Conservation (phyloP, 441 rosid species). For the Syzygium syzygioides region DNA sequence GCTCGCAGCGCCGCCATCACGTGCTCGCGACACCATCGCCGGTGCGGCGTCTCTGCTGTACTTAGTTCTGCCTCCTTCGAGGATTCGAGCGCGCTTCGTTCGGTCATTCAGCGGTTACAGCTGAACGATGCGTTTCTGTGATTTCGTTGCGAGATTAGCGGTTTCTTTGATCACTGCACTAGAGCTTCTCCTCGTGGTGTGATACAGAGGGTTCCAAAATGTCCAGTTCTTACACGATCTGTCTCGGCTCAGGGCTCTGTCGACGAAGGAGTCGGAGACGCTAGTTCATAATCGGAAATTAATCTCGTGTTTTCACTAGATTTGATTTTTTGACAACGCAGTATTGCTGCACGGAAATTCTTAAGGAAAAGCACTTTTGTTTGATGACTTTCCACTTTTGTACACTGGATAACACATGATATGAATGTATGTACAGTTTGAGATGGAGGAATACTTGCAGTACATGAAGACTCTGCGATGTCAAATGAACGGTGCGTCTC, state of each 20-base stretch:
- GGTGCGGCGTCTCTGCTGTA: background rate
- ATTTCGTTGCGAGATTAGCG: background rate
- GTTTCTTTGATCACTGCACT: background rate
- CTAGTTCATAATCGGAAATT: background rate
- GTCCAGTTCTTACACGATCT: background rate
- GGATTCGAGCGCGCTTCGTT: background rate
- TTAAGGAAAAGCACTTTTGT: background rate
- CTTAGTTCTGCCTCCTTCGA: background rate
- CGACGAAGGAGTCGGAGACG: background rate
- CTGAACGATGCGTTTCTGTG: background rate
- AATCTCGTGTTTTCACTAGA: background rate
- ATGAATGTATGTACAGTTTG: background rate
- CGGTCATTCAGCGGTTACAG: background rate
- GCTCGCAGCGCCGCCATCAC: background rate
- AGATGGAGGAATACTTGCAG: constrained; percentile 78
- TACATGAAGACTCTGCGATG: constrained; percentile 59
- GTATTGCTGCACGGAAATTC: background rate
- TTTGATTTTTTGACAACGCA: background rate
- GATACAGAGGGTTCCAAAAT: background rate
- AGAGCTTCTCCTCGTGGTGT: background rate
- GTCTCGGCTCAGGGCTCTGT: background rate
- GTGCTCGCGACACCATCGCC: background rate
- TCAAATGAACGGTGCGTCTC: constrained; percentile 39
- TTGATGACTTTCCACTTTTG: background rate
- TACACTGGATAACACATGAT: background rate